Evolutionary conservation across 768 basidiomycete genomes (phyloP), one percentile per base, ranked within the genome.

Genomic region (Leucocoprinus birnbaumii): DNA sequence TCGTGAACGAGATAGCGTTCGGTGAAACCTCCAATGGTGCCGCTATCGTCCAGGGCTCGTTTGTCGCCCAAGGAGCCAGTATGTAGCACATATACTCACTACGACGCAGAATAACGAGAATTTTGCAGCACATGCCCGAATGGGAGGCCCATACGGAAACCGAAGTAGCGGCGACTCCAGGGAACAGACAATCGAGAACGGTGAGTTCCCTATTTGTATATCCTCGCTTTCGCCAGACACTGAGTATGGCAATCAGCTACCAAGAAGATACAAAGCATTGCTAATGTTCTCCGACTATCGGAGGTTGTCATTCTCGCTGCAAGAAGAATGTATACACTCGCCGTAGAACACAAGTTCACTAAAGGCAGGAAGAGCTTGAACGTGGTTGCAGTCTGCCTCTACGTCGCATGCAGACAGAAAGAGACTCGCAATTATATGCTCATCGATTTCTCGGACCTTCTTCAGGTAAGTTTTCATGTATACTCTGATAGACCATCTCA

Each of bases 371-470:
- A 89, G 64, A 91, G 91, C 62, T 76, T 92, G 65, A 94, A 97
- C 62, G 93, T 99, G 58, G 90, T 96, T 34, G 97, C 95, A 2
- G 91, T 95, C 40, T 99, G 97, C 67, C 79, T 98, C 44, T 98
- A 99, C 66, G 84, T 96, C 41, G 92, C 94, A 2, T 96, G 94
- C 66, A 72, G 96, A 57, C 87, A 94, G 70, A 90, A 89, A 63
- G 91, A 96, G 70, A 93, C 91, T 0, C 74, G 88, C 50, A 92
- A 87, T 54, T 91, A 95, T 68, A 98, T 98, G 97, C 83, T 99
- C 22, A 98, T 99, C 59, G 97, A 99, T 72, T 98, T 99, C 63
- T 93, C 93, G n/a, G 96, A 98, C 66, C 76, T 95, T 38, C 80
- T 99, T 3, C 89, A 93, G 75, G 95, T 89, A 61, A 58, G 68